A percentile compares a stretch with the other conserved stretches of the same genome.
Evolutionary conservation across 2,329 filamentous ascomycete species (phyloP).

Genomic region (Lithohypha guttulata): DNA sequence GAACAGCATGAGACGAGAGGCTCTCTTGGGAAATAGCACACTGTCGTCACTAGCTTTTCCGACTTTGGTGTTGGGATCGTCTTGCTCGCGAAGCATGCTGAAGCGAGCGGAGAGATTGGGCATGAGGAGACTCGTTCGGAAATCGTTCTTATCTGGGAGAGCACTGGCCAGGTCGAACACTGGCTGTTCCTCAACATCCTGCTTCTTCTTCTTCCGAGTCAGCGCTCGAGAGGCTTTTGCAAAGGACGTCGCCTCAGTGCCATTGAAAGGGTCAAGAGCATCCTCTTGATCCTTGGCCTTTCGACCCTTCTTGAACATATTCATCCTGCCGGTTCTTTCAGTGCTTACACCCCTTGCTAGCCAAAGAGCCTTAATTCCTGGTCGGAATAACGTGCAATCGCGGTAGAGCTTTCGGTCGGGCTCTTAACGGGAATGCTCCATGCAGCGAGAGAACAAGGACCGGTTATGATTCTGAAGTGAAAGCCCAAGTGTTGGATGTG

Average conservation of each 20-base stretch:
- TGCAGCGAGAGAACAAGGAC: too few species aligned
- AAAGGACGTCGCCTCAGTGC: not conserved
- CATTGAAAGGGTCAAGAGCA: not conserved
- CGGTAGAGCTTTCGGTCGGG: too few species aligned
- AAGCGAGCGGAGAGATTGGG: constrained; percentile 88
- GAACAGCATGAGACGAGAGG: constrained; percentile 66
- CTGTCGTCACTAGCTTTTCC: constrained; percentile 95
- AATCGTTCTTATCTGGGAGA: constrained; percentile 75
- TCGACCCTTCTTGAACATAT: constrained; percentile 20
- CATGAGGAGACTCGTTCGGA: constrained; percentile 92
- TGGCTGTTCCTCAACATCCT: constrained; percentile 38
- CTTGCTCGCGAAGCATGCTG: constrained; percentile 91
- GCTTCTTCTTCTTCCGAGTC: constrained; percentile 40
- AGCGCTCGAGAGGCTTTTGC: constrained; percentile 24
- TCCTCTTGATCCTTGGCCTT: constrained; percentile 20
- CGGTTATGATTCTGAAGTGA: too few species aligned
- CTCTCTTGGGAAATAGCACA: constrained; percentile 70
- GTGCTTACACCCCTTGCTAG: too few species aligned
- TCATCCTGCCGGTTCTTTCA: constrained; percentile 12
- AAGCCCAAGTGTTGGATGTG: too few species aligned
- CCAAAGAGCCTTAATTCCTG: too few species aligned
- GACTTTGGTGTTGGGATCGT: constrained; percentile 77
- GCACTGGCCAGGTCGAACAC: constrained; percentile 63
- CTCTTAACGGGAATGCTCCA: too few species aligned
- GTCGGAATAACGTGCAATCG: too few species aligned